These are phyloP conservation scores for Aspergillus campestris DNA, from an alignment of 495 filamentous ascomycete genomes.

Conservation along the genomic window DNA sequence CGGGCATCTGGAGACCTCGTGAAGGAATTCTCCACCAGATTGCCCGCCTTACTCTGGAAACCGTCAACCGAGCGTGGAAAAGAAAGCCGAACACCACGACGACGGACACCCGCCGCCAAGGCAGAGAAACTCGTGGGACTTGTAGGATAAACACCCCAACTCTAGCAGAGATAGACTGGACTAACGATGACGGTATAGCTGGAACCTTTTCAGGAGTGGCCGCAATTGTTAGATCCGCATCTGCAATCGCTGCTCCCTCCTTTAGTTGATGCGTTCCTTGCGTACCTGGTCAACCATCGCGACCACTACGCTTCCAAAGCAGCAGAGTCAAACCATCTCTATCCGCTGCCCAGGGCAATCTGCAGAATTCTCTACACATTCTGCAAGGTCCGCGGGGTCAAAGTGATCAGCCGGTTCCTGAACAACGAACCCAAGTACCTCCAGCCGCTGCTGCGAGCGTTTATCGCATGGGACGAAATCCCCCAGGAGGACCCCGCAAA, in stretches of 20 bases:
- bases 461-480: slow-evolving; percentile 43
- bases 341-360: slow-evolving; percentile 59
- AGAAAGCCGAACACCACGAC: slow-evolving; percentile 26
- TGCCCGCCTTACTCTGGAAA: slow-evolving; percentile 45
- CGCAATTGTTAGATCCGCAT: slow-evolving; percentile 89
- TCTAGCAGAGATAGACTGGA: neutral
- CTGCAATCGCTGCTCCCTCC: slow-evolving; percentile 64
- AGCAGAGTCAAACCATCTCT: slow-evolving; percentile 27
- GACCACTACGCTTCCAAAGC: slow-evolving; percentile 28
- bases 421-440: slow-evolving; percentile 80
- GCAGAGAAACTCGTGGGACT: slow-evolving; percentile 35
- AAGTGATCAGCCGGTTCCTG: slow-evolving; percentile 82
- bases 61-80: slow-evolving; percentile 13
- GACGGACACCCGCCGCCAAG: slow-evolving; percentile 32
- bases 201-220: slow-evolving; percentile 91
- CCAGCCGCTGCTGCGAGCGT: slow-evolving; percentile 64
- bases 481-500: slow-evolving; percentile 7
- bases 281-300: slow-evolving; percentile 44
- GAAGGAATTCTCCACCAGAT: slow-evolving; percentile 48
- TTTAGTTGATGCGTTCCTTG: slow-evolving; percentile 65
- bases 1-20: slow-evolving; percentile 61
- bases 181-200: slow-evolving; percentile 41
- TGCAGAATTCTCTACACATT: slow-evolving; percentile 77
- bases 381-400: slow-evolving; percentile 90
- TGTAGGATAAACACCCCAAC: slow-evolving; percentile 18